Evolutionary conservation across 768 basidiomycete species (phyloP), one percentile per base, ranked within the genome.

Genomic region (Floccularia luteovirens): DNA sequence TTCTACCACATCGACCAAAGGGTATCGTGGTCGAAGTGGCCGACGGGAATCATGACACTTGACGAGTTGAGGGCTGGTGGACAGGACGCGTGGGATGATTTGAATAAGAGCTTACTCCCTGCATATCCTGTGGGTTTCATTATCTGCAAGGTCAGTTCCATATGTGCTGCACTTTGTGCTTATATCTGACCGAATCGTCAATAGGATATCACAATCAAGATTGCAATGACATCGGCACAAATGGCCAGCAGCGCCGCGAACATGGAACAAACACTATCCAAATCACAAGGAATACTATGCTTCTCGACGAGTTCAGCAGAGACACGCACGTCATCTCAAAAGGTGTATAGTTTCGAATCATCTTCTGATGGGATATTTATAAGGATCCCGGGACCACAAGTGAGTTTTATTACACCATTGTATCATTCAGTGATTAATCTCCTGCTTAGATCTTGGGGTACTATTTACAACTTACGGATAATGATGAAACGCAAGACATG

Each of bases 321-420:
- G 33, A 35, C 42, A 1, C 38, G 43, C 35, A 44, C 16, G 14
- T 39, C 42, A 1, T 19, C 13, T 4, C 17, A 31, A 11, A 20
- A 21, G 7, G 3, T 35, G 14, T 42, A 43, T 35, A 42, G 28
- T 25, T 47, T 45, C 40, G 16, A 34, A 23, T 13, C 25, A 8
- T 44, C 32, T 17, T 31, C 31, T 10, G 44, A 52, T 23, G 50
- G 50, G 6, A 46, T 38, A 21, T 40, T 49, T 13, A 33, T 52
- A 21, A 41, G 42, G 23, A 52, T 52, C 28, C 50, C 50, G 3
- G 50, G 50, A 3, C 50, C 50, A 1, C 50, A 52, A 45, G 48
- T 52, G 7, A 11, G 44, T 22, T 24, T 14, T 8, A 28, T 8
- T 8, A 28, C 10, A 8, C 27, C 8, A 28, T 28, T 28, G 10